Conservation (phyloP, 257 asterid genomes). For the Anisodus acutangulus region DNA sequence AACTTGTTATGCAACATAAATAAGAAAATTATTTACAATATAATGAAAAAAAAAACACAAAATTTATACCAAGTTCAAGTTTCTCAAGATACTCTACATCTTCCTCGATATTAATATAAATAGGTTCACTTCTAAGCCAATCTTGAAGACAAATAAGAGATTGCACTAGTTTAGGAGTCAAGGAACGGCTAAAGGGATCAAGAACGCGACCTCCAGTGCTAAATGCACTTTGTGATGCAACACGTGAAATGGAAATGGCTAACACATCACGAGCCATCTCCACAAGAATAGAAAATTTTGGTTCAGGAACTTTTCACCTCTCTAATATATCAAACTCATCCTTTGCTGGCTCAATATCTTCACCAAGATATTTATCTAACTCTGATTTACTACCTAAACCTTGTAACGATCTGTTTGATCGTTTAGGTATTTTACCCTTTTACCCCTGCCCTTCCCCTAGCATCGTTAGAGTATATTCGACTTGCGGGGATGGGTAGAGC, state of each 20-base stretch:
- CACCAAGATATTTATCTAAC: background rate
- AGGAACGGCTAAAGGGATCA: background rate
- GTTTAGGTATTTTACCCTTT: too few relatives aligned
- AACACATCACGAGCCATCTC: conserved; percentile 25
- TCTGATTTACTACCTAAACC: background rate
- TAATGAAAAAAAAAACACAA: background rate
- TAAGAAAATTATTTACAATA: background rate
- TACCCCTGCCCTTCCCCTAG: too few relatives aligned
- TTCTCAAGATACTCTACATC: background rate
- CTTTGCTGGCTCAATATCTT: background rate
- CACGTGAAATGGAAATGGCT: background rate
- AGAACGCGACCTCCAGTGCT: background rate
- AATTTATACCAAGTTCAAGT: background rate
- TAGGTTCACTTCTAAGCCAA: background rate
- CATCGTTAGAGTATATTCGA: too few relatives aligned
- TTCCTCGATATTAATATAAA: background rate
- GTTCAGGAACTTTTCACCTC: background rate
- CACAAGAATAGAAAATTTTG: background rate
- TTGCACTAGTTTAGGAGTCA: background rate
- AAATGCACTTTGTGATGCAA: background rate
- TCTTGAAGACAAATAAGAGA: background rate
- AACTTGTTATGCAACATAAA: too few relatives aligned
- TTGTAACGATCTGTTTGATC: too few relatives aligned
- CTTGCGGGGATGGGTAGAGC: too few relatives aligned
- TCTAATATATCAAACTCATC: background rate